phyloP scores from a whole-genome alignment of 73 alveolate species.

The Tetrahymena thermophila region DNA sequence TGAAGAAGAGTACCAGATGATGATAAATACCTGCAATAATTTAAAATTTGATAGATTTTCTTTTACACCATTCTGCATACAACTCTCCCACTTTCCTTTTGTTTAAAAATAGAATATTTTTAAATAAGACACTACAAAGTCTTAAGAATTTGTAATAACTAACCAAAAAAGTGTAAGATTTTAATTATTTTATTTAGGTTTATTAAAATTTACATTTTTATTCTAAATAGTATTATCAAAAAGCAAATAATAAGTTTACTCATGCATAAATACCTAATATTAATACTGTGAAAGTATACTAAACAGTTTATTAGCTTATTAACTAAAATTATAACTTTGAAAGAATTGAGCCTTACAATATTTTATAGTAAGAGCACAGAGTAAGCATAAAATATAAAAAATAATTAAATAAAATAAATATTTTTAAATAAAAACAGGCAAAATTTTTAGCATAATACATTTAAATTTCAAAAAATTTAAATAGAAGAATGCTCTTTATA shows the following conservation, averaged over 20 bases:
- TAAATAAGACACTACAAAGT: not conserved
- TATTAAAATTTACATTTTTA: not conserved
- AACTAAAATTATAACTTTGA: not conserved
- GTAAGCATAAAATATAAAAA: not conserved
- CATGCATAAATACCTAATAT: not conserved
- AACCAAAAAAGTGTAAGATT: not conserved
- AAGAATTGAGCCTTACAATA: not conserved
- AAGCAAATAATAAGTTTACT: not conserved
- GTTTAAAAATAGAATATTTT: not conserved
- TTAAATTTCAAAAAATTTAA: not conserved
- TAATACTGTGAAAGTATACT: not conserved
- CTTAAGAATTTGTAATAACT: not conserved
- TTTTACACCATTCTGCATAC: not conserved
- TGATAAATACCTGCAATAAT: not conserved
- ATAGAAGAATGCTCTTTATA: not conserved
- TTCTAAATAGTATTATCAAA: not conserved
- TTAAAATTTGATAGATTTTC: not conserved
- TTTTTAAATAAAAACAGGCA: not conserved
- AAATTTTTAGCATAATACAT: not conserved
- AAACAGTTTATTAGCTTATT: not conserved
- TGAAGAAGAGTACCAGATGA: not conserved
- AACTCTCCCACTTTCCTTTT: not conserved
- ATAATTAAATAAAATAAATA: not conserved
- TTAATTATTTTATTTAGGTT: not conserved
- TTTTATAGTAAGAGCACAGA: not conserved